Conservation (phyloP, 2,329 filamentous ascomycete genomes). For the Sclerotinia borealis region DNA sequence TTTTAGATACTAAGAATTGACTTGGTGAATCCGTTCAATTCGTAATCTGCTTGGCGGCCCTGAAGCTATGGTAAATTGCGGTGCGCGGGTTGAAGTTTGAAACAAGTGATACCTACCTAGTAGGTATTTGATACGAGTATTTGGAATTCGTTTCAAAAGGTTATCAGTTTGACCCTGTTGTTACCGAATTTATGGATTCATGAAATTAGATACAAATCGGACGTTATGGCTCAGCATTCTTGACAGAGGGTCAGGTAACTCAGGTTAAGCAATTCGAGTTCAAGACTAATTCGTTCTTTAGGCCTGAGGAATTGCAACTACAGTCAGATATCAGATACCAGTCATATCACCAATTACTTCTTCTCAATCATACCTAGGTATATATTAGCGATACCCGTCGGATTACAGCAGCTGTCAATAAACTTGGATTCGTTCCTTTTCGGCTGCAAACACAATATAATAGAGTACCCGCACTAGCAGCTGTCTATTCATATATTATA, state of each 20-base stretch:
- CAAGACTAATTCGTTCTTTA: no score
- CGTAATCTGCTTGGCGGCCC: neutral
- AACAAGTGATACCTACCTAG: neutral
- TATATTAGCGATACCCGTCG: neutral
- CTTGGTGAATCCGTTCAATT: neutral
- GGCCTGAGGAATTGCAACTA: no score
- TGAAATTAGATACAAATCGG: neutral
- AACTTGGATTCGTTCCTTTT: neutral
- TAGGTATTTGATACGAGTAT: no score
- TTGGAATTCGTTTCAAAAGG: neutral
- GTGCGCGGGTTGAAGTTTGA: neutral
- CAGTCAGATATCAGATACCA: no score
- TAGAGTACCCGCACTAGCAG: neutral
- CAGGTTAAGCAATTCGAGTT: no score
- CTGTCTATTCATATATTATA: neutral
- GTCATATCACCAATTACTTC: neutral
- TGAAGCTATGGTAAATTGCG: conserved; percentile 1
- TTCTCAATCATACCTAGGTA: neutral
- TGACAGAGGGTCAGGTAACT: no score
- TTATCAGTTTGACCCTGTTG: neutral
- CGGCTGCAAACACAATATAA: neutral
- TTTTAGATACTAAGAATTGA: neutral
- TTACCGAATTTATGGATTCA: neutral
- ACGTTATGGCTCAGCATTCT: neutral
- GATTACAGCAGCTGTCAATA: neutral